A percentile compares a stretch with the other conserved stretches of the same genome.
These are phyloP conservation scores for Coleophoma eucalyptorum DNA, from an alignment of 2,329 filamentous ascomycete species.

Conservation along the genomic window DNA sequence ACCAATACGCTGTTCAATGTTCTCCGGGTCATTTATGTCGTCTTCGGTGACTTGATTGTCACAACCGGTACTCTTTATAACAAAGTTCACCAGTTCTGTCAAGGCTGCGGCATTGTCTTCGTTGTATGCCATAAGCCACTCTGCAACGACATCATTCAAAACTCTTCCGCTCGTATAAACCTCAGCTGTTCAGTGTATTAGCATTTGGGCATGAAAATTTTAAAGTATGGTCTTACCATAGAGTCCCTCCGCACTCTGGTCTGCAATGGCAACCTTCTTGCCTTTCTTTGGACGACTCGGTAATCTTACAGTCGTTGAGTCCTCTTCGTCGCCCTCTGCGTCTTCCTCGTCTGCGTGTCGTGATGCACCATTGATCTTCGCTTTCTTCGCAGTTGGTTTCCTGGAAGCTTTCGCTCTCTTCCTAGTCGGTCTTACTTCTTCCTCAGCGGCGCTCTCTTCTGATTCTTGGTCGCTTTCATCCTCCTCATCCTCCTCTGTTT, in stretches of 20 bases:
- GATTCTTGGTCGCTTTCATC: slow-evolving; percentile 32
- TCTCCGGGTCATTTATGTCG: slow-evolving; percentile 87
- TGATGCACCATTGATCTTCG: slow-evolving; percentile 59
- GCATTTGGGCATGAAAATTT: slow-evolving; percentile 10
- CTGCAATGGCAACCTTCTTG: slow-evolving; percentile 42
- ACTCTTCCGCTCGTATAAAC: slow-evolving; percentile 58
- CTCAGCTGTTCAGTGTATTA: slow-evolving; percentile 42
- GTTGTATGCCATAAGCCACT: slow-evolving; percentile 57
- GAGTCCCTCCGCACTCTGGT: slow-evolving; percentile 19
- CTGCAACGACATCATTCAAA: slow-evolving; percentile 52
- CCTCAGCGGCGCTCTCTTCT: slow-evolving; percentile 39
- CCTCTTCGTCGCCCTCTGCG: slow-evolving; percentile 34
- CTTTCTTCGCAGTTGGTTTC: slow-evolving; percentile 60
- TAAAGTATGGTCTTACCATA: slow-evolving; percentile 20
- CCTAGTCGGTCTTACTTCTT: slow-evolving; percentile 36
- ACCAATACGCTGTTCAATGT: slow-evolving; percentile 70
- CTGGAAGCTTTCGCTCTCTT: slow-evolving; percentile 33
- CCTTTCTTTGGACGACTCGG: slow-evolving; percentile 25
- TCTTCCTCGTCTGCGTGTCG: slow-evolving; percentile 30
- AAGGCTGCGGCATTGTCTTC: slow-evolving; percentile 50
- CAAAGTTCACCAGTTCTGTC: slow-evolving; percentile 62
- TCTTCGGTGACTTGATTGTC: slow-evolving; percentile 72
- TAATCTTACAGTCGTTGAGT: slow-evolving; percentile 44
- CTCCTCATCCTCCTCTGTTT: slow-evolving; percentile 41
- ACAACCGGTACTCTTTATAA: slow-evolving; percentile 73